Evolutionary conservation across 2,329 filamentous ascomycete species (phyloP).

Genomic region (Arthrobotrys entomopaga): DNA sequence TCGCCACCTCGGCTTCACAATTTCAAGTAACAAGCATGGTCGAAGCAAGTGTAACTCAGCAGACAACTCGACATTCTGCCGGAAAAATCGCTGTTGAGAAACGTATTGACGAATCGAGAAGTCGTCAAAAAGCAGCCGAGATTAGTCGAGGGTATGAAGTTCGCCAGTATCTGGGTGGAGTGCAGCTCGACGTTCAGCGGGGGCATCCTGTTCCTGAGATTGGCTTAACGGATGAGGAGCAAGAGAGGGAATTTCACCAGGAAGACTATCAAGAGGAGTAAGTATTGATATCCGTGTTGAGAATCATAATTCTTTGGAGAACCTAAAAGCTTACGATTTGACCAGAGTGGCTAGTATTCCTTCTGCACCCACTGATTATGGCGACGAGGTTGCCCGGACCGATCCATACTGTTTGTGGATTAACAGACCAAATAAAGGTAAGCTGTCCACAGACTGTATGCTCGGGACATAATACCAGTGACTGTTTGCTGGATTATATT

Average conservation of each 20-base stretch:
- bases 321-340: background rate
- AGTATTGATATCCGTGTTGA: background rate
- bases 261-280: conserved; percentile 8
- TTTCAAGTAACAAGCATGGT: background rate
- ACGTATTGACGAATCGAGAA: background rate
- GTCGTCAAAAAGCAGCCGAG: conserved; percentile 1
- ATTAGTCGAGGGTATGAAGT: conserved; percentile 14
- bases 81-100: background rate
- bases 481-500: background rate
- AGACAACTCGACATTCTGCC: background rate
- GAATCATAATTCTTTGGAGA: background rate
- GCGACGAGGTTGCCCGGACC: conserved; percentile 1
- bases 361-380: background rate
- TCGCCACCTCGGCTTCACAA: background rate
- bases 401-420: conserved; percentile 4
- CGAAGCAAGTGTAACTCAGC: background rate
- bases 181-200: background rate
- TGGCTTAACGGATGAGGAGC: background rate
- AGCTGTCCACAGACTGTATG: background rate
- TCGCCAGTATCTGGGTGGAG: background rate
- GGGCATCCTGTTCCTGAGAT: conserved; percentile 20
- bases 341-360: background rate
- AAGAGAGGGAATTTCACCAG: background rate
- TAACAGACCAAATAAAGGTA: background rate
- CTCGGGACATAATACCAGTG: background rate